Conservation (phyloP, 139 green algal genomes). For the Ostreobium quekettii region DNA sequence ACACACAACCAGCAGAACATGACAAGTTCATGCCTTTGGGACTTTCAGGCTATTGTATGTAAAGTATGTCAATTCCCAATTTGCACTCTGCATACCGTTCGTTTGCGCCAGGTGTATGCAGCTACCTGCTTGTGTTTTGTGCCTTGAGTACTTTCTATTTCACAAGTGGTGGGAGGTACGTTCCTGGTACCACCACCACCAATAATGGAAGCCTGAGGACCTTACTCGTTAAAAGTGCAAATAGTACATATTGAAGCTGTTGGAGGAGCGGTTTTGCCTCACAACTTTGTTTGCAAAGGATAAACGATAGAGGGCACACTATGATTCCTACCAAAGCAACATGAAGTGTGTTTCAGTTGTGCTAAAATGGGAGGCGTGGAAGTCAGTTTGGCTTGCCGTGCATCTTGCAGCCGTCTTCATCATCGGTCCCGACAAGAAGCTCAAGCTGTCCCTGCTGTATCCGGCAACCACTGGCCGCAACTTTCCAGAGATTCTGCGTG, state of each 20-base stretch:
- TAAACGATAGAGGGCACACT: background rate
- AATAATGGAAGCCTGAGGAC: no score
- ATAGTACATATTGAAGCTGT: background rate
- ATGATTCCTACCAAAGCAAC: background rate
- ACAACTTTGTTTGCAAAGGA: background rate
- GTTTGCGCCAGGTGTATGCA: no score
- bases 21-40: background rate
- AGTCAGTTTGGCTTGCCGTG: background rate
- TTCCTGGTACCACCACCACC: no score
- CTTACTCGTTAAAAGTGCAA: background rate
- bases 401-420: slow-evolving; percentile 46
- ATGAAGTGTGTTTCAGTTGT: background rate
- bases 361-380: background rate
- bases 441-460: slow-evolving; percentile 64
- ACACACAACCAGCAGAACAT: background rate
- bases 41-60: background rate
- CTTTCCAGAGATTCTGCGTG: slow-evolving; percentile 49
- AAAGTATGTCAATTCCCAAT: background rate
- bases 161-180: background rate
- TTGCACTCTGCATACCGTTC: no score
- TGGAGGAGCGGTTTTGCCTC: background rate
- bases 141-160: background rate
- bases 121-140: background rate
- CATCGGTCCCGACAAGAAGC: slow-evolving; percentile 54
- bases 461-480: slow-evolving; percentile 62